phyloP scores from a whole-genome alignment of 108 stramenopile species.

The Poteriospumella lacustris region DNA sequence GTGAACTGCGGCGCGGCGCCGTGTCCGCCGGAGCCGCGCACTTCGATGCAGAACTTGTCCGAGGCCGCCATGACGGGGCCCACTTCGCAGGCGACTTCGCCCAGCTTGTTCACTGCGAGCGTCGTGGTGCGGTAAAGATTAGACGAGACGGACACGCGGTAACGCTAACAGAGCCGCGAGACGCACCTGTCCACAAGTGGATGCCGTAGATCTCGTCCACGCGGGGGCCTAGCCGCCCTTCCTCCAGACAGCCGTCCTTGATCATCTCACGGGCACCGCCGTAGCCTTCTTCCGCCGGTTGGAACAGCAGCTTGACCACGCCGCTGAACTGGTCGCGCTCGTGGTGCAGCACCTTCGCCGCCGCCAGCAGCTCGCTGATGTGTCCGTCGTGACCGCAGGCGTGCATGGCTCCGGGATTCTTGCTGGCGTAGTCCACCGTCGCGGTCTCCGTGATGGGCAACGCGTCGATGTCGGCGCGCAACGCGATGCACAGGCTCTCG shows the following conservation, averaged over 20 bases:
- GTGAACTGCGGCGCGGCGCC: constrained; percentile 72
- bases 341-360: constrained; percentile 61
- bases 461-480: constrained; percentile 90
- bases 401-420: constrained; percentile 69
- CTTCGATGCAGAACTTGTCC: constrained; percentile 69
- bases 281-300: constrained; percentile 84
- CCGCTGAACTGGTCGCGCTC: constrained; percentile 51
- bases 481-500: constrained; percentile 25
- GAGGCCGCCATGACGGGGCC: constrained; percentile 73
- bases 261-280: constrained; percentile 78
- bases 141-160: background rate
- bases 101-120: background rate
- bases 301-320: constrained; percentile 75
- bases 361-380: constrained; percentile 76
- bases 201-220: constrained; percentile 72
- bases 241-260: constrained; percentile 70
- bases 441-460: constrained; percentile 73
- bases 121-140: background rate
- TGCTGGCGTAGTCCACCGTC: constrained; percentile 50
- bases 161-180: background rate
- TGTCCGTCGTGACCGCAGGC: constrained; percentile 93
- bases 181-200: constrained; percentile 58
- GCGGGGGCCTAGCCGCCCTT: constrained; percentile 44
- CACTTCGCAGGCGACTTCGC: constrained; percentile 36
- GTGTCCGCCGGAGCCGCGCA: constrained; percentile 71